Percentiles rank a stretch among this genome's conserved stretches.
phyloP scores from a whole-genome alignment of 352 stramenopile species.

The Phytophthora melonis region DNA sequence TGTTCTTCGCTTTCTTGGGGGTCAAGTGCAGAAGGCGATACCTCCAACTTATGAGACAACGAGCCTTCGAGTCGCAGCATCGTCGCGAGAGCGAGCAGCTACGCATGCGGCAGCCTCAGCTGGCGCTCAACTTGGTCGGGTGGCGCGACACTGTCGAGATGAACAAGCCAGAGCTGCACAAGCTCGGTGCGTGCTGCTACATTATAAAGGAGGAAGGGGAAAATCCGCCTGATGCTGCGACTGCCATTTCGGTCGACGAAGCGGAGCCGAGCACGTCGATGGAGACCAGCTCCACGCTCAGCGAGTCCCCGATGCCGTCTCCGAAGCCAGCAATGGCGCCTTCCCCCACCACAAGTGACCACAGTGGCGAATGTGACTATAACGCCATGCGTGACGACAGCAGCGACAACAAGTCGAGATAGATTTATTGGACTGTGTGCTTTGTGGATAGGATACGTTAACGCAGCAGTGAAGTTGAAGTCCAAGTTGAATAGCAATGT shows the following conservation, averaged over 20 bases:
- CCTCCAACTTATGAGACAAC: not conserved
- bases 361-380: slow-evolving; percentile 14
- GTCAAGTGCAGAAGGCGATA: slow-evolving; percentile 29
- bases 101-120: slow-evolving; percentile 25
- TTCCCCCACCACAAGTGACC: not conserved
- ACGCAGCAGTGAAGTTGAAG: not conserved
- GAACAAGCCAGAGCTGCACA: slow-evolving; percentile 34
- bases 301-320: slow-evolving; percentile 1
- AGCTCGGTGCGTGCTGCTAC: slow-evolving; percentile 35
- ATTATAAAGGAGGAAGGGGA: slow-evolving; percentile 6
- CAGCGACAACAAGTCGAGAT: not conserved
- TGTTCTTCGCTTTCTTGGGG: slow-evolving; percentile 31
- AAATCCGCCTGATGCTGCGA: not conserved
- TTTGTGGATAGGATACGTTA: not conserved
- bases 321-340: not conserved
- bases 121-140: slow-evolving; percentile 35
- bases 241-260: slow-evolving; percentile 4
- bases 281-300: slow-evolving; percentile 23
- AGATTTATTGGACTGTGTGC: not conserved
- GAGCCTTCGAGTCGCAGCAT: slow-evolving; percentile 3
- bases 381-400: slow-evolving; percentile 7
- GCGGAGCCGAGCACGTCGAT: slow-evolving; percentile 15
- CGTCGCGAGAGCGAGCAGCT: slow-evolving; percentile 31
- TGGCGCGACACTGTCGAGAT: slow-evolving; percentile 43
- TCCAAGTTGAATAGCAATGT: no score